These are phyloP conservation scores for Cyathus striatus DNA, from an alignment of 768 basidiomycete genomes.

Conservation along the genomic window DNA sequence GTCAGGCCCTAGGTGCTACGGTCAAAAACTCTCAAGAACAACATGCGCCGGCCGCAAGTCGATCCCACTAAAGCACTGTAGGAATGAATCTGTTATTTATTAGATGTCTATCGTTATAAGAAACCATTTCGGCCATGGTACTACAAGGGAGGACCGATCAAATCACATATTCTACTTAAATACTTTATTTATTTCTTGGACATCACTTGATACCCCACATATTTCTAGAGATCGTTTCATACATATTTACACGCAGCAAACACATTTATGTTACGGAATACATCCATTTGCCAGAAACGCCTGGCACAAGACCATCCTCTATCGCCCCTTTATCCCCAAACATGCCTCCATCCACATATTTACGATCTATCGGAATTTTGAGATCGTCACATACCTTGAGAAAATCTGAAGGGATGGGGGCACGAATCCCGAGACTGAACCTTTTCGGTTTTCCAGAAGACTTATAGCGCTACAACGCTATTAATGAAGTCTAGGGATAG, in stretches of 20 bases:
- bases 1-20: conserved; percentile 36
- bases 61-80: neutral
- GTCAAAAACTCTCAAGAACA: conserved; percentile 24
- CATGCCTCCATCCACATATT: conserved; percentile 38
- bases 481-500: neutral
- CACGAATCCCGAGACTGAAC: conserved; percentile 46
- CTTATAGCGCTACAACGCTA: conserved; percentile 40
- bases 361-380: conserved; percentile 32
- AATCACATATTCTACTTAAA: too few relatives aligned
- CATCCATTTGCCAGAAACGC: conserved; percentile 30
- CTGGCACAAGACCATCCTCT: conserved; percentile 24
- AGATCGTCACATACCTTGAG: conserved; percentile 40
- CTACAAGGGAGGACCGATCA: too few relatives aligned
- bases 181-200: neutral
- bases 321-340: conserved; percentile 37
- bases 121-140: too few relatives aligned
- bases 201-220: neutral
- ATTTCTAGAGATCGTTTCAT: neutral
- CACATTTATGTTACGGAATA: too few relatives aligned
- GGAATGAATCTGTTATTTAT: neutral
- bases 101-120: too few relatives aligned
- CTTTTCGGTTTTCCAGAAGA: conserved; percentile 38
- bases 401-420: conserved; percentile 58
- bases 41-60: conserved; percentile 1
- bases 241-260: too few relatives aligned